Conservation (phyloP, 306 rosid species). For the Cucurbita argyrosperma region DNA sequence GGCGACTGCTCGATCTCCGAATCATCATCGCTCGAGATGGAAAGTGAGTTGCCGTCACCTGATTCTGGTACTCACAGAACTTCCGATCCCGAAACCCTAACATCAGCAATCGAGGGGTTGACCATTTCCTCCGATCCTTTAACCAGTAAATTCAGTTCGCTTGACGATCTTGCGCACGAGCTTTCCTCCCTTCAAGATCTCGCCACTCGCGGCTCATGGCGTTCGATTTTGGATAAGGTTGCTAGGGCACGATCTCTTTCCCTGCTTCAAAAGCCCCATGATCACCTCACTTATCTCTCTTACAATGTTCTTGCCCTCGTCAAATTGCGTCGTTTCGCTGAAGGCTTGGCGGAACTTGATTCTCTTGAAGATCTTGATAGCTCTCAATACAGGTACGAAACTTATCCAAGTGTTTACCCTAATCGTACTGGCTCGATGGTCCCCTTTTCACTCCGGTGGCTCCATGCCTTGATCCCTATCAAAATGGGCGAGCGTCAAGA, state of each 20-base stretch:
- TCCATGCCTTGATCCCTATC: conserved; percentile 47
- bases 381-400: conserved; percentile 49
- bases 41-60: neutral
- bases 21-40: conserved; percentile 6
- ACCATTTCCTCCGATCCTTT: conserved; percentile 30
- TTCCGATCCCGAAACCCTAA: conserved; percentile 17
- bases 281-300: conserved; percentile 69
- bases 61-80: conserved; percentile 21
- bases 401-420: conserved; percentile 45
- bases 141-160: conserved; percentile 20
- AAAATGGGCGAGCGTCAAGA: conserved; percentile 63
- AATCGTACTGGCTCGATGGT: conserved; percentile 72
- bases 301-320: conserved; percentile 69
- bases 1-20: neutral
- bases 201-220: conserved; percentile 86
- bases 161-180: conserved; percentile 48
- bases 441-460: conserved; percentile 86
- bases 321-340: conserved; percentile 72
- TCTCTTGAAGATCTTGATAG: conserved; percentile 62
- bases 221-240: conserved; percentile 68
- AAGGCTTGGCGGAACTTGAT: conserved; percentile 66
- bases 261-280: conserved; percentile 72
- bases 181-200: conserved; percentile 62
- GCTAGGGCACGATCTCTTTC: conserved; percentile 62
- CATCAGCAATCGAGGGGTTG: conserved; percentile 10